Conservation (phyloP, 345 rosid genomes). For the Luvunga scandens region DNA sequence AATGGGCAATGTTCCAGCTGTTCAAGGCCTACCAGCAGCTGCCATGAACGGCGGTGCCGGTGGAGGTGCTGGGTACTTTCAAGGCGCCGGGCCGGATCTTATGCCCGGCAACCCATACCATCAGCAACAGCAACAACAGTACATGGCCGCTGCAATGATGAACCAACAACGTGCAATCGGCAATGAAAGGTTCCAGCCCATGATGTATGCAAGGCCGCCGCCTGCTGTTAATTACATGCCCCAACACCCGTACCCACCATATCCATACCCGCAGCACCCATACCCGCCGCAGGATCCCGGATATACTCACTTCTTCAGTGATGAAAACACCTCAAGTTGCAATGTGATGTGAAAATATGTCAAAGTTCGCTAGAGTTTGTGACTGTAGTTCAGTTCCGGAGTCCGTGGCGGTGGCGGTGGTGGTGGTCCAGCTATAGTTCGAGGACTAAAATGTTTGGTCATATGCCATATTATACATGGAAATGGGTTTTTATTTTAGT, state of each 20-base stretch:
- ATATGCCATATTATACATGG: conserved; percentile 52
- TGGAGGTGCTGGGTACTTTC: conserved; percentile 49
- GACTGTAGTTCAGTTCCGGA: background rate
- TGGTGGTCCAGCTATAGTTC: conserved; percentile 19
- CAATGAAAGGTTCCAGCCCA: conserved; percentile 81
- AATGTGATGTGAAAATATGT: conserved; percentile 60
- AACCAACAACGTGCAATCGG: conserved; percentile 88
- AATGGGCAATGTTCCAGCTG: conserved; percentile 51
- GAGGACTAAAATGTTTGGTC: conserved; percentile 26
- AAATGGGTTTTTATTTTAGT: conserved; percentile 39
- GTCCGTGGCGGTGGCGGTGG: conserved; percentile 3
- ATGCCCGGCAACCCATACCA: conserved; percentile 74
- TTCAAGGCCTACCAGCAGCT: conserved; percentile 76
- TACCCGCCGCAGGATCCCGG: conserved; percentile 29
- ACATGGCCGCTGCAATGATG: conserved; percentile 65
- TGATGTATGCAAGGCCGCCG: conserved; percentile 90
- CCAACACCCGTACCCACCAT: conserved; percentile 49
- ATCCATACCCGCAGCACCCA: conserved; percentile 37
- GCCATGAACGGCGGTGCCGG: conserved; percentile 40
- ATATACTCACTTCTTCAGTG: conserved; percentile 65
- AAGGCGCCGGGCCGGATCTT: conserved; percentile 56
- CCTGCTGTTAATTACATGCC: conserved; percentile 85
- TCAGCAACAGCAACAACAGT: conserved; percentile 64
- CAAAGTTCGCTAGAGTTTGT: background rate
- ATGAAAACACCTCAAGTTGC: conserved; percentile 91